Base-by-base conservation (phyloP, 805 yeast genomes). In the Cyberlindnera maclurae region DNA sequence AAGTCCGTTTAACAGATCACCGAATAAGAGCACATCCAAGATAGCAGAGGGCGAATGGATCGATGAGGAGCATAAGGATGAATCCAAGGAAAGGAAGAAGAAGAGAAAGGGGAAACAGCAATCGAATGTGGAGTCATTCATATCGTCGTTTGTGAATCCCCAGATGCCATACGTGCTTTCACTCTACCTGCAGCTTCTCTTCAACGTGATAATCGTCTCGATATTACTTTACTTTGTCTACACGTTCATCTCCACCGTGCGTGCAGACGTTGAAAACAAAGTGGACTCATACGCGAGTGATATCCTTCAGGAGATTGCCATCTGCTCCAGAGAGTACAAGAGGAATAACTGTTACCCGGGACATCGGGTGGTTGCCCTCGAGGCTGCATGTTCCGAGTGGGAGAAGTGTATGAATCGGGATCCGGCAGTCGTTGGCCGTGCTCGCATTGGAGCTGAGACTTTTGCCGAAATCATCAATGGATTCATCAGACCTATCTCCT, bases 381-480 rank as follows among this genome's bases (percentile, higher is more conserved):
- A 82, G 49, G 59, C 62, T 2, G 63, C 74, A 12, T 90, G 98
- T 59, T 65, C 70, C 27, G 68, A 67, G 27, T 86, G 95, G 93
- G 81, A 75, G 44, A 71, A 70, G 41, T 93, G 98, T 58, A 85
- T 86, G 88, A 75, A 79, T 49, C 63, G 79, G 35, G 90, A 86
- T 45, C 89, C 95, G 9, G 70, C 73, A 4, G 60, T 59, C 1
- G 70, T 79, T 11, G 89, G 85, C 4, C 71, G 77, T 35, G 83
- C 90, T 1, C 70, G 70, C 43, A 71, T 87, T 39, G 78, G 88
- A 34, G 94, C 94, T 0, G 88, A 81, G 54, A 80, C 90, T 0
- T 70, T 86, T 49, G 95, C 94, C 2, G 90, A 82, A 45, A 82
- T 85, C 7, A 64, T 87, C 33, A 83, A 87, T 59, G 77, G 88